phyloP scores from a whole-genome alignment of 768 basidiomycete species.

The Boletus reticulatus region DNA sequence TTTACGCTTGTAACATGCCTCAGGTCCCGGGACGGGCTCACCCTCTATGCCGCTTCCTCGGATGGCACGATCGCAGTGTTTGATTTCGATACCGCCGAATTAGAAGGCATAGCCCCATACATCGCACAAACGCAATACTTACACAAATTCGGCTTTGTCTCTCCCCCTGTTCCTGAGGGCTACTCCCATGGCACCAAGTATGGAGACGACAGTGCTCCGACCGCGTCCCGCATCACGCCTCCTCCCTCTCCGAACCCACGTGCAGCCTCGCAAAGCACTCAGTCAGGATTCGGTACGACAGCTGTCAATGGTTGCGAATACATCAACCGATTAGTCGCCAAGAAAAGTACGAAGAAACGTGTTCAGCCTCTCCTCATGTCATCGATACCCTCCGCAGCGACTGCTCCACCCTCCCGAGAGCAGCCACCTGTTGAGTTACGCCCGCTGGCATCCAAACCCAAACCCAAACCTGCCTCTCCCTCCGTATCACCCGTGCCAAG shows the following conservation, averaged over 20 bases:
- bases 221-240: constrained; percentile 39
- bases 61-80: constrained; percentile 94
- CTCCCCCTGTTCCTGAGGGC: constrained; percentile 67
- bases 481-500: constrained; percentile 48
- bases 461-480: constrained; percentile 14
- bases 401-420: constrained; percentile 13
- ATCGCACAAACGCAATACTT: constrained; percentile 77
- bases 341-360: constrained; percentile 69
- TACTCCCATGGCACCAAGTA: constrained; percentile 53
- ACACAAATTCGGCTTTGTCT: constrained; percentile 72
- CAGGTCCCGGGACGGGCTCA: constrained; percentile 92
- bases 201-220: constrained; percentile 19
- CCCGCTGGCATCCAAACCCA: constrained; percentile 26
- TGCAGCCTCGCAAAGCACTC: constrained; percentile 30
- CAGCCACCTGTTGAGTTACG: constrained; percentile 11
- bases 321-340: constrained; percentile 73
- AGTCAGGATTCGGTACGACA: constrained; percentile 40
- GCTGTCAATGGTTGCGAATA: constrained; percentile 50
- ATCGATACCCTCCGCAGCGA: constrained; percentile 37
- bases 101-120: constrained; percentile 77
- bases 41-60: constrained; percentile 91
- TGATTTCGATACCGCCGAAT: constrained; percentile 74
- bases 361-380: constrained; percentile 45
- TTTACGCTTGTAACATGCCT: constrained; percentile 4
- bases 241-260: constrained; percentile 46